Conservation (phyloP, 441 rosid genomes). For the Theobroma grandiflorum region DNA sequence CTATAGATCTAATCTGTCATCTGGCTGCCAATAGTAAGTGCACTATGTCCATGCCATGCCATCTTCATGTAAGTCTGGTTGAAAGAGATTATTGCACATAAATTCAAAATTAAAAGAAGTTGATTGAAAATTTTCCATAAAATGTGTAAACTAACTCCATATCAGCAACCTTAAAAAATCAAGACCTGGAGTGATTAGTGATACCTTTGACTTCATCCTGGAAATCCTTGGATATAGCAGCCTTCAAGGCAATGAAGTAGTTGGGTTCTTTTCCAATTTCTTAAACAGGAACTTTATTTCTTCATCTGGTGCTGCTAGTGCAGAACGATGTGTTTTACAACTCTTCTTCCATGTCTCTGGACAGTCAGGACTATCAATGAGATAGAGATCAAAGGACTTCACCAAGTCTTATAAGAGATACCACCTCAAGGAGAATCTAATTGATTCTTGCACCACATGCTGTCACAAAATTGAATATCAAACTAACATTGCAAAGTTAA, state of each 20-base stretch:
- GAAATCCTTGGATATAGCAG: not conserved
- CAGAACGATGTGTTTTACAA: not conserved
- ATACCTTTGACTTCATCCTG: not conserved
- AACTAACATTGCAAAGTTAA: conserved; percentile 5
- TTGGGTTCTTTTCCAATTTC: conserved; percentile 6
- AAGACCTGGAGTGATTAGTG: not conserved
- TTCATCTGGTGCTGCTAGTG: not conserved
- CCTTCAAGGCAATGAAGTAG: not conserved
- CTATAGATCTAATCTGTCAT: not conserved
- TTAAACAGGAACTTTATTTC: not conserved
- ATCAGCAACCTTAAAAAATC: not conserved
- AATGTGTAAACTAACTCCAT: not conserved
- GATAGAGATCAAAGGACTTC: conserved; percentile 1
- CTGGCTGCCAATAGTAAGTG: conserved; percentile 16
- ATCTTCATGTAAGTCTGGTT: not conserved
- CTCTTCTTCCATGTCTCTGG: not conserved
- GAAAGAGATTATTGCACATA: conserved; percentile 6
- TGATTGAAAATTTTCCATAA: not conserved
- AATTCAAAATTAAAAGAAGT: not conserved
- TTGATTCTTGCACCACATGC: not conserved
- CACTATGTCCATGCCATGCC: not conserved
- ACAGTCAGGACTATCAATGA: conserved; percentile 3
- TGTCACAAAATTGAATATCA: conserved; percentile 26
- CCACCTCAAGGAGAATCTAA: not conserved
- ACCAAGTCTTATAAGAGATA: not conserved